These are phyloP conservation scores for Aspergillus sp. DNA, from an alignment of 2,329 filamentous ascomycete genomes.

Conservation along the genomic window DNA sequence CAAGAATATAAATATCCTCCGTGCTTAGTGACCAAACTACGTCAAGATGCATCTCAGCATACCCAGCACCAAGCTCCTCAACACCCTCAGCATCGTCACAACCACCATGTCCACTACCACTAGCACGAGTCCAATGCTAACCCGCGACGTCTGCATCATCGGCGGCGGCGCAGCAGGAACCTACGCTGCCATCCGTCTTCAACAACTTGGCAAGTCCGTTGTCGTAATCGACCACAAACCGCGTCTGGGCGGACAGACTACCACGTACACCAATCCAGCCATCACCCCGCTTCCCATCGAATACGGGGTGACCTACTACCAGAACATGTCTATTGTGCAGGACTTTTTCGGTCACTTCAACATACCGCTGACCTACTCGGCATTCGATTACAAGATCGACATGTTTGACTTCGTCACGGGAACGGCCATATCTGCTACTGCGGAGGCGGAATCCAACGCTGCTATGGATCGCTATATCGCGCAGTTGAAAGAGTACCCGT, in stretches of 20 bases:
- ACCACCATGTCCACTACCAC: neutral
- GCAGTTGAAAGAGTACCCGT: slow-evolving; percentile 16
- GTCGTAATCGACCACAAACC: slow-evolving; percentile 29
- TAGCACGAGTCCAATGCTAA: neutral
- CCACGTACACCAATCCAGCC: slow-evolving; percentile 26
- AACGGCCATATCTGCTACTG: slow-evolving; percentile 12
- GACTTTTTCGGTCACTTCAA: slow-evolving; percentile 29
- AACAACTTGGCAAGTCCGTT: slow-evolving; percentile 27
- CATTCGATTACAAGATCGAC: neutral
- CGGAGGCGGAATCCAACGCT: neutral
- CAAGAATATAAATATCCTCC: too few relatives aligned
- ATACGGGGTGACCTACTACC: slow-evolving; percentile 30
- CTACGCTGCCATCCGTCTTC: slow-evolving; percentile 32
- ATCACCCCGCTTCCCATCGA: slow-evolving; percentile 26
- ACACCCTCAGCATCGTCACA: neutral
- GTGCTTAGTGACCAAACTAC: too few relatives aligned
- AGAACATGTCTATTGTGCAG: slow-evolving; percentile 22
- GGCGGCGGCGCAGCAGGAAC: slow-evolving; percentile 35
- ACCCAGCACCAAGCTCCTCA: too few relatives aligned
- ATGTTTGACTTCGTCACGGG: slow-evolving; percentile 4
- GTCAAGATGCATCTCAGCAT: too few relatives aligned
- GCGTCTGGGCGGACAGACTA: slow-evolving; percentile 31
- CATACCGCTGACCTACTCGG: slow-evolving; percentile 8
- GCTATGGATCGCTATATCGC: slow-evolving; percentile 13
- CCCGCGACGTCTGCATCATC: slow-evolving; percentile 30